phyloP scores from a whole-genome alignment of 106 monocot genomes.

The Allium sativum region DNA sequence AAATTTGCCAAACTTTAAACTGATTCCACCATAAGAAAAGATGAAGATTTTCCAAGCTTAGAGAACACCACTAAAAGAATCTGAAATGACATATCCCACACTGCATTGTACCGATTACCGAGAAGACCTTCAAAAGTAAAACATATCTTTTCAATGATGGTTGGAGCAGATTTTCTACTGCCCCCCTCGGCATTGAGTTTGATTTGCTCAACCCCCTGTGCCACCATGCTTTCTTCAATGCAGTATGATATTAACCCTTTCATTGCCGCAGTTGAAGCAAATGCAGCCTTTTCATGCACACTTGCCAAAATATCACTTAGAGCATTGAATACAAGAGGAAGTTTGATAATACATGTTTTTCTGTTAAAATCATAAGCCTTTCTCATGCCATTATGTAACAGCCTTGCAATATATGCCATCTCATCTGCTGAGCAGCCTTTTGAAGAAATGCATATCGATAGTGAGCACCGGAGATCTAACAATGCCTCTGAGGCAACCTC shows the following conservation, averaged over 20 bases:
- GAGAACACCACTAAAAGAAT: constrained; percentile 64
- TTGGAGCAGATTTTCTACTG: constrained; percentile 47
- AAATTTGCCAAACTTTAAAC: too few relatives aligned
- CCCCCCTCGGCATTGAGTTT: constrained; percentile 25
- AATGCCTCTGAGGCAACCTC: constrained; percentile 44
- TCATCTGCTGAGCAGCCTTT: constrained; percentile 59
- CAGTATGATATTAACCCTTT: constrained; percentile 61
- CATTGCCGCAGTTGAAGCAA: constrained; percentile 65
- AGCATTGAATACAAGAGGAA: constrained; percentile 57
- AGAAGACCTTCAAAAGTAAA: constrained; percentile 64
- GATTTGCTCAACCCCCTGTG: constrained; percentile 65
- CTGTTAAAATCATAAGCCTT: constrained; percentile 51
- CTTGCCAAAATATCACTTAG: constrained; percentile 82
- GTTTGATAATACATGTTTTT: constrained; percentile 46
- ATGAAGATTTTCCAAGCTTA: constrained; percentile 65
- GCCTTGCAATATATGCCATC: constrained; percentile 64
- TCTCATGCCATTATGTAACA: constrained; percentile 51
- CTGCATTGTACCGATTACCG: constrained; percentile 53
- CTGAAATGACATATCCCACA: constrained; percentile 85
- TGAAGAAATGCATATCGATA: constrained; percentile 35
- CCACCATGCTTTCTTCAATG: constrained; percentile 52
- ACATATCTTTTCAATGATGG: constrained; percentile 88
- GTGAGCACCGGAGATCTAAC: constrained; percentile 54
- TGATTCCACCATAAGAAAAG: too few relatives aligned
- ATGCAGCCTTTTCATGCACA: constrained; percentile 76